Evolutionary conservation across 495 filamentous ascomycete species (phyloP).

Genomic region (Cenococcum geophilum): DNA sequence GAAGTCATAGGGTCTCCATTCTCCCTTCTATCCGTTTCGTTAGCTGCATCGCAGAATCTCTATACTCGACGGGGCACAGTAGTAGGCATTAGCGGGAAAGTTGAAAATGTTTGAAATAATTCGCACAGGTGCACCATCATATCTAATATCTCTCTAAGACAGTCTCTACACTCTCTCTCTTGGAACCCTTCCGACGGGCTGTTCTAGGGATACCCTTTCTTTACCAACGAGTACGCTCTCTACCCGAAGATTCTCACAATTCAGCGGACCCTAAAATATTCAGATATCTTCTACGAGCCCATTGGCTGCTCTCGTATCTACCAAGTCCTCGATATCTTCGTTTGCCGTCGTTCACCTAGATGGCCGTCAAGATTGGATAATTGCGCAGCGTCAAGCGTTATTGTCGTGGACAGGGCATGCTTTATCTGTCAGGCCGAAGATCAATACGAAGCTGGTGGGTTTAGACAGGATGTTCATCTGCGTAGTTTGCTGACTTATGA

Average conservation of each 20-base stretch:
- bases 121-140: background rate
- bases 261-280: background rate
- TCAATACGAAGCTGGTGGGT: slow-evolving; percentile 65
- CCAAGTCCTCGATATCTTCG: slow-evolving; percentile 75
- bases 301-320: slow-evolving; percentile 77
- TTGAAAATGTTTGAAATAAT: slow-evolving; percentile 63
- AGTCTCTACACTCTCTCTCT: slow-evolving; percentile 77
- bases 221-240: slow-evolving; percentile 62
- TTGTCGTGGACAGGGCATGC: slow-evolving; percentile 96
- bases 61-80: slow-evolving; percentile 88
- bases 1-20: slow-evolving; percentile 84
- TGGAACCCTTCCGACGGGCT: slow-evolving; percentile 73
- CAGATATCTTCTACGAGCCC: slow-evolving; percentile 77
- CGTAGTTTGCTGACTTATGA: slow-evolving; percentile 40
- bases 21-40: slow-evolving; percentile 83
- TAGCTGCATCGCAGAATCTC: slow-evolving; percentile 87
- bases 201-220: slow-evolving; percentile 82
- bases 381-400: slow-evolving; percentile 75
- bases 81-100: slow-evolving; percentile 80
- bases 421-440: slow-evolving; percentile 62
- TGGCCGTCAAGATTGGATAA: slow-evolving; percentile 93
- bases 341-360: slow-evolving; percentile 83
- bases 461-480: background rate
- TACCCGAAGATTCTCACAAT: background rate
- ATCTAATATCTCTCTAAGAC: slow-evolving; percentile 45